phyloP scores from a whole-genome alignment of 208 protist species.

The Wallacemonas sp. region DNA sequence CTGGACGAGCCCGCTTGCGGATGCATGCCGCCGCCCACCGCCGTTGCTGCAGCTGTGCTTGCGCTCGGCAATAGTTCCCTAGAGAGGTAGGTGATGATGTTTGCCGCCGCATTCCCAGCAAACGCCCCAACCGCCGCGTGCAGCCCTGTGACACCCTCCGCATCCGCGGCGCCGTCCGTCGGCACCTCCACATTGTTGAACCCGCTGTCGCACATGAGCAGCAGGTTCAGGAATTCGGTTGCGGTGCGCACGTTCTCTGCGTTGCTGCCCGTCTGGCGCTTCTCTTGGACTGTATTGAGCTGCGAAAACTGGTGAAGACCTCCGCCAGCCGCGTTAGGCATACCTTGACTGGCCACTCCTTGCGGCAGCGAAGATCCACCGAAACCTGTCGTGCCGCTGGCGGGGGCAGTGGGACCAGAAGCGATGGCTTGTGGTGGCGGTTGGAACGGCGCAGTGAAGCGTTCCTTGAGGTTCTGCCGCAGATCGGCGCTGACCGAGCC shows the following conservation, averaged over 20 bases:
- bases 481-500: slow-evolving; percentile 28
- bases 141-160: slow-evolving; percentile 22
- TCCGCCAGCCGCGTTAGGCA: slow-evolving; percentile 3
- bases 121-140: slow-evolving; percentile 27
- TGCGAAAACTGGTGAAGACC: not conserved
- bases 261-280: not conserved
- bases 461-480: slow-evolving; percentile 34
- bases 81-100: slow-evolving; percentile 47
- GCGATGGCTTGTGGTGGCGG: not conserved
- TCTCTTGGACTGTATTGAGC: not conserved
- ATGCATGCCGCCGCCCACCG: too few species aligned
- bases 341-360: too few species aligned
- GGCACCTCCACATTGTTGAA: slow-evolving; percentile 33
- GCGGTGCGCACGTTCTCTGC: slow-evolving; percentile 12
- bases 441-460: slow-evolving; percentile 42
- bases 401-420: too few species aligned
- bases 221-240: slow-evolving; percentile 28
- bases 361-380: too few species aligned
- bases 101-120: slow-evolving; percentile 34
- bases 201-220: slow-evolving; percentile 48
- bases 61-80: slow-evolving; percentile 18
- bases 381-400: not conserved
- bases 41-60: not conserved
- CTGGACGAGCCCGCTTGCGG: too few species aligned
- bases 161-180: not conserved